Evolutionary conservation across 805 yeast genomes (phyloP), one percentile per base, ranked within the genome.

Genomic region (Huiozyma naganishii): DNA sequence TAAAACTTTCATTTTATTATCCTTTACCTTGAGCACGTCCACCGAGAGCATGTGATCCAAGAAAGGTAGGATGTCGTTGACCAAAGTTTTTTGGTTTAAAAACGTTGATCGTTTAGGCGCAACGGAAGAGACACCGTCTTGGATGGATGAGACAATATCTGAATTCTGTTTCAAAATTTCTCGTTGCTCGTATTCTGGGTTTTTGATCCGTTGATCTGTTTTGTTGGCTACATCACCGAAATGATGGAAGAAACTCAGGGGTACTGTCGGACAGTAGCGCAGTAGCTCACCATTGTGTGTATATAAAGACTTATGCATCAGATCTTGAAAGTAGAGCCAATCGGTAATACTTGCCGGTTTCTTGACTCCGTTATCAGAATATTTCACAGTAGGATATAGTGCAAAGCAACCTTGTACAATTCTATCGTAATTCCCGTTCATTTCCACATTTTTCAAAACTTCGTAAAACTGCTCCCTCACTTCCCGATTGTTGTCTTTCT

Each of bases 311-410:
- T 64, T 64, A 9, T 62, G 60, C 57, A 81, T 61, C n/a, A 64
- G 40, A 57, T 89, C 97, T 48, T 79, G 74, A 57, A 83, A 84
- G 50, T 64, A 73, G 29, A 84, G 57, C 95, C 95, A 89, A 48
- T 85, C 92, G 36, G 83, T 73, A 7, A 87, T 65, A 27, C 61
- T 65, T 10, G 74, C 61, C 0, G 94, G 83, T 50, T 80, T 80
- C 7, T 51, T 50, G 28, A 85, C 62, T 39, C 77, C 68, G 43
- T 76, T 80, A 50, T 85, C 95, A 37, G 80, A 69, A 54, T 78
- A 79, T 29, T 76, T 78, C 46, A 77, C 71, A 28, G 72, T 73
- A 12, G 79, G 76, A 57, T 79, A 85, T 32, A 69, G 60, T 41
- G 80, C 73, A 61, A 86, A 88, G 55, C 89, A 82, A 1, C 92